Evolutionary conservation across 2,329 filamentous ascomycete genomes (phyloP), one percentile per base, ranked within the genome.

Genomic region (Diplodia scrobiculata): DNA sequence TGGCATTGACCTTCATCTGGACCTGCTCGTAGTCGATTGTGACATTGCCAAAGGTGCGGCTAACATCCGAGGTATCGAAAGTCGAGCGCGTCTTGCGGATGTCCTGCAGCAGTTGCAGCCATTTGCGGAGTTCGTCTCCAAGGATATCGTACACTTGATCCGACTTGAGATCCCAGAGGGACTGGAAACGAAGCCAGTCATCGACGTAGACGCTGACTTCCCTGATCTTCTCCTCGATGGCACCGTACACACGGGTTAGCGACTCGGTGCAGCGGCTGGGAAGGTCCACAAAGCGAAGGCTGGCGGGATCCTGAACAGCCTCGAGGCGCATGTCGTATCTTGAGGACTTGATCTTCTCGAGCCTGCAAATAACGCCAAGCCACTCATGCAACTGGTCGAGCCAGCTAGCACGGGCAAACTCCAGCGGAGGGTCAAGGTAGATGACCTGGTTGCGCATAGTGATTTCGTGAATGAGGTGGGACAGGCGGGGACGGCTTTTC

Each of bases 401-500:
- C 95, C 96, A 99, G 74, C 90, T 94, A 13, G 94, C 93, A 70
- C 93, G 87, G 17, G 95, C 93, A 75, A 89, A 95, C 75, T 97
- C 92, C 62, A 98, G 83, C 5, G 95, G 95, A 3, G 95, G 96
- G 63, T 97, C 95, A 29, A 99, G 86, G 74, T 96, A 97, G 71
- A 99, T 97, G 70, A 97, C 90, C 77, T 99, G 95, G 72, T 98
- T 98, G 36, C 91, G 91, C 92, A 99, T 99, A 5, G 92, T 95
- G 65, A 99, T 89, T 76, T 99, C 95, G 71, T 97, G 91, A 17
- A 95, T 84, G 27, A 96, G 84, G 34, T 85, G 86, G 72, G 86
- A 88, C 79, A 96, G 87, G 3, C 83, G 83, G 0, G 91, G 91
- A 47, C 72, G 76, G 48, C 74, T 71, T 50, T 78, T 74, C 6